Conservation (phyloP, 1,284 basidiomycete genomes). For the Neolentinus lepideus region DNA sequence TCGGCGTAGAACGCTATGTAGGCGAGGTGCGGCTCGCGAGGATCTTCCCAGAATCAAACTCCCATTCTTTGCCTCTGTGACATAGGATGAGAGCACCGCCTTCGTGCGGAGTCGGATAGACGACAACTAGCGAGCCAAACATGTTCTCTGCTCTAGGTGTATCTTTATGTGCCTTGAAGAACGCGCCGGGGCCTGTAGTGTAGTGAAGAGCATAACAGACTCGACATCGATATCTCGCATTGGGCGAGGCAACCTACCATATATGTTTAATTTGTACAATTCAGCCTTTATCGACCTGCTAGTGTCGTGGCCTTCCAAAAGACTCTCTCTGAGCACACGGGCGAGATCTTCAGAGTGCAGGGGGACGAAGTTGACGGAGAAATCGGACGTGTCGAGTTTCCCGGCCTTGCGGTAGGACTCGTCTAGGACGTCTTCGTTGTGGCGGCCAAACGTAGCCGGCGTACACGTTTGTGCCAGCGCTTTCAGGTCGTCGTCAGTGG, state of each 20-base stretch:
- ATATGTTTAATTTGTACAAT: slow-evolving; percentile 23
- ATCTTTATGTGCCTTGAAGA: slow-evolving; percentile 1
- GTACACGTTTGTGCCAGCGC: slow-evolving; percentile 7
- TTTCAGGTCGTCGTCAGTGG: slow-evolving; percentile 3
- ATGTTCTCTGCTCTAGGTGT: no score
- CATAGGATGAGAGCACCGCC: background rate
- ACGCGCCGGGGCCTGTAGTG: background rate
- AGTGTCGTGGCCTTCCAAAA: slow-evolving; percentile 9
- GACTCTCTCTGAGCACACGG: background rate
- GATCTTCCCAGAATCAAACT: background rate
- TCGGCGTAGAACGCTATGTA: slow-evolving; percentile 31
- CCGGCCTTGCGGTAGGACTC: slow-evolving; percentile 11
- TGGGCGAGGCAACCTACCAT: slow-evolving; percentile 12
- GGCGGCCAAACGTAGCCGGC: slow-evolving; percentile 8
- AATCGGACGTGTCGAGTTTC: slow-evolving; percentile 9
- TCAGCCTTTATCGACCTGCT: slow-evolving; percentile 10
- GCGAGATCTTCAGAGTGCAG: slow-evolving; percentile 5
- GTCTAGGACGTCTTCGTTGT: slow-evolving; percentile 9
- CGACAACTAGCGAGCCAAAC: background rate
- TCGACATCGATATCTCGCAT: background rate
- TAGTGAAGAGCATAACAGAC: background rate
- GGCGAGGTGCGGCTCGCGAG: slow-evolving; percentile 12
- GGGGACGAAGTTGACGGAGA: slow-evolving; percentile 6
- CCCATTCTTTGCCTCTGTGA: background rate
- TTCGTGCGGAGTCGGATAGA: background rate